Evolutionary conservation across 179 eudicot species (phyloP).

Genomic region (Corrigiola litoralis): DNA sequence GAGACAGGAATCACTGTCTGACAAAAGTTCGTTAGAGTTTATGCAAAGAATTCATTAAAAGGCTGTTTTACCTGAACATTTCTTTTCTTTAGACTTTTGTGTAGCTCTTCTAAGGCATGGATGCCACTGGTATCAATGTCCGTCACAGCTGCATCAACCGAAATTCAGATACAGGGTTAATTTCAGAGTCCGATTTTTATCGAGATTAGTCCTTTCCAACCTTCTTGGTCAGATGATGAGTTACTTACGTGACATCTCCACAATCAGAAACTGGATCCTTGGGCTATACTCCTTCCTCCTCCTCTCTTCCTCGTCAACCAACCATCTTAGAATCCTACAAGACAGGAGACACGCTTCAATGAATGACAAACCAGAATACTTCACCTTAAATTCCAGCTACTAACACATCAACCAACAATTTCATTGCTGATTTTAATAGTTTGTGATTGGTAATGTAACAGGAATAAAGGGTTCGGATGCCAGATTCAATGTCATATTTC

Average conservation of each 20-base stretch:
- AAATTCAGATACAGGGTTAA: neutral
- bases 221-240: neutral
- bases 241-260: constrained; percentile 93
- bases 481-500: too few relatives aligned
- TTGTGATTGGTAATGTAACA: too few relatives aligned
- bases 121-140: constrained; percentile 96
- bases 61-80: constrained; percentile 58
- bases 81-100: constrained; percentile 61
- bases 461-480: too few relatives aligned
- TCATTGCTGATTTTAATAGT: too few relatives aligned
- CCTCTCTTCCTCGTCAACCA: constrained; percentile 46
- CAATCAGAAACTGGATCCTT: constrained; percentile 46
- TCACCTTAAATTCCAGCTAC: neutral
- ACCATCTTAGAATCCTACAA: constrained; percentile 60
- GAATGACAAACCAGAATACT: neutral
- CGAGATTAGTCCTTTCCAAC: neutral
- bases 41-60: too few relatives aligned
- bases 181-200: neutral
- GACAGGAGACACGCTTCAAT: neutral
- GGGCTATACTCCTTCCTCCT: constrained; percentile 35
- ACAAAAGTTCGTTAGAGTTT: too few relatives aligned
- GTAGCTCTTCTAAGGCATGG: constrained; percentile 78
- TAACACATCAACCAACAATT: neutral
- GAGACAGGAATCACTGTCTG: too few relatives aligned
- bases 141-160: constrained; percentile 66